Conservation (phyloP, 768 basidiomycete species). For the Cyclocybe aegerita region DNA sequence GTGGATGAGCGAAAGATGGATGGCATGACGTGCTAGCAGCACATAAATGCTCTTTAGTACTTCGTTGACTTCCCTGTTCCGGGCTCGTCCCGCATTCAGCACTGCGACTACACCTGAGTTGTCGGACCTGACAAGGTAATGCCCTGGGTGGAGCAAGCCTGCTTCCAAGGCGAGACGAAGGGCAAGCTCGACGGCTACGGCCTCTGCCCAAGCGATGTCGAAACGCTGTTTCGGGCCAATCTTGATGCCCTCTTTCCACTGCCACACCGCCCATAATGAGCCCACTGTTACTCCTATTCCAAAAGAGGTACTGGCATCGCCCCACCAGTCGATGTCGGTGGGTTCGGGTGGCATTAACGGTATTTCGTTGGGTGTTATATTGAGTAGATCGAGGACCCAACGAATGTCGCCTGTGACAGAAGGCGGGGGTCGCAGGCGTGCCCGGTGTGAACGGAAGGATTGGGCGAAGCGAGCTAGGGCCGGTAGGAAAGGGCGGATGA, state of each 20-base stretch:
- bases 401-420: constrained; percentile 21
- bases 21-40: not conserved
- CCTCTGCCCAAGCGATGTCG: constrained; percentile 29
- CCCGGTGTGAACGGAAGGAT: constrained; percentile 16
- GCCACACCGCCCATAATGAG: constrained; percentile 29
- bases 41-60: constrained; percentile 9
- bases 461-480: constrained; percentile 23
- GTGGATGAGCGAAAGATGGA: not conserved
- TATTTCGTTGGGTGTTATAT: constrained; percentile 2
- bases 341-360: constrained; percentile 9
- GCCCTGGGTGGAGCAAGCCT: constrained; percentile 2
- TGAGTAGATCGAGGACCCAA: constrained; percentile 28
- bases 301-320: constrained; percentile 37
- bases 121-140: constrained; percentile 29
- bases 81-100: constrained; percentile 16
- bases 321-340: constrained; percentile 22
- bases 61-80: constrained; percentile 17
- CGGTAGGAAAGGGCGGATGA: constrained; percentile 28
- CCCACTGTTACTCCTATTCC: constrained; percentile 35
- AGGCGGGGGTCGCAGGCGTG: not conserved
- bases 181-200: constrained; percentile 26
- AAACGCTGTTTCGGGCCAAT: constrained; percentile 3
- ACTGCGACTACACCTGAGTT: constrained; percentile 35
- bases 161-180: constrained; percentile 7
- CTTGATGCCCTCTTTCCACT: constrained; percentile 13